Percentiles rank a stretch among this genome's conserved stretches.
Conservation (phyloP, 1,284 basidiomycete species). For the Stygiomarasmius scandens region DNA sequence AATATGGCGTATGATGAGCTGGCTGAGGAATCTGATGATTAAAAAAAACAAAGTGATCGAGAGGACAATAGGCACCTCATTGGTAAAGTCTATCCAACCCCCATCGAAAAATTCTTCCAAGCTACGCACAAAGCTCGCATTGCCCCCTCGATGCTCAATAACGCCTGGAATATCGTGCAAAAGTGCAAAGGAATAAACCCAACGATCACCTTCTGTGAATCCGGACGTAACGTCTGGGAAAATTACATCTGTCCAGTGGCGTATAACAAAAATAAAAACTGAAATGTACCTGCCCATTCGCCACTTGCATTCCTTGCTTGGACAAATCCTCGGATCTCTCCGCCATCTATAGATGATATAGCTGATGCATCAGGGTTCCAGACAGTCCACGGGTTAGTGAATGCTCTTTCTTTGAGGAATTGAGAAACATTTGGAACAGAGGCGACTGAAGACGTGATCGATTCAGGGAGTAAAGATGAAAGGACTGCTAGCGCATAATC, state of each 20-base stretch:
- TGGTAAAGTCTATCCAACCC: constrained; percentile 83
- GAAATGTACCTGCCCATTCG: constrained; percentile 65
- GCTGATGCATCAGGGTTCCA: constrained; percentile 62
- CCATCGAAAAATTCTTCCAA: constrained; percentile 80
- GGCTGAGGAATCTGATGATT: constrained; percentile 43
- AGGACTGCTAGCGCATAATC: constrained; percentile 75
- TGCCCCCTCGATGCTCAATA: constrained; percentile 67
- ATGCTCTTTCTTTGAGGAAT: constrained; percentile 59
- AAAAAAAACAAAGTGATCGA: not conserved
- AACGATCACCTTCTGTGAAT: constrained; percentile 67
- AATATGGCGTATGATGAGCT: constrained; percentile 82
- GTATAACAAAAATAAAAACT: not conserved
- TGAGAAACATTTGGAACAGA: constrained; percentile 49
- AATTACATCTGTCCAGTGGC: too few species aligned
- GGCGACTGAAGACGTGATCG: constrained; percentile 35
- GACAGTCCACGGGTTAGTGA: constrained; percentile 61
- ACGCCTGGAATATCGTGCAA: constrained; percentile 72
- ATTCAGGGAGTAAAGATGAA: constrained; percentile 33
- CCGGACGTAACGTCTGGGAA: constrained; percentile 12
- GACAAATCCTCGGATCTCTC: constrained; percentile 62
- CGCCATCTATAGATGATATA: constrained; percentile 5
- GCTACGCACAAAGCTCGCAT: constrained; percentile 63
- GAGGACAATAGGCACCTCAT: constrained; percentile 57
- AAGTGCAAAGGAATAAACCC: constrained; percentile 82
- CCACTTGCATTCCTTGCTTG: constrained; percentile 75